Base-by-base conservation (phyloP, 805 yeast genomes). In the Saccharomycopsis selenospora region DNA sequence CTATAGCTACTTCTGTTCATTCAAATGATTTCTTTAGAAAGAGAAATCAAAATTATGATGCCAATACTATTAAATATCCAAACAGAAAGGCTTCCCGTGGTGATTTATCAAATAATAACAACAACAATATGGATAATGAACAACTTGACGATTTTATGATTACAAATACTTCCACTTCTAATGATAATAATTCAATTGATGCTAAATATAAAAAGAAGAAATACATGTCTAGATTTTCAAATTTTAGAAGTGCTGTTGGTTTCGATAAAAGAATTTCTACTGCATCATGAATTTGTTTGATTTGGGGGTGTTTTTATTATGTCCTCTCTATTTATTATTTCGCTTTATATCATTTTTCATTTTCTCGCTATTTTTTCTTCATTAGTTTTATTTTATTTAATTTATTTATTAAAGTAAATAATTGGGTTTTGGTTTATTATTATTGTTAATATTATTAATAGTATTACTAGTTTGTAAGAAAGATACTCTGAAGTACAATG, bases 241-340 rank as follows among this genome's bases (percentile, higher is more conserved):
- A 33, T 26, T 30, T 30, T 11, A 43, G 24, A 24, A 33, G 36
- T 23, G 46, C 24, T 3, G 36, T 43, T 23, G 36, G 28, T 23
- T 27, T 33, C 17, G 40, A 43, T 4, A 43, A 43, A 33, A 17
- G 41, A 14, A 14, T 43, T 14, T 43, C 41, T 23, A 30, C 40
- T 4, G 22, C 38, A n/a, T n/a, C n/a, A n/a, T n/a, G n/a, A n/a
- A n/a, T n/a, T n/a, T n/a, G n/a, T n/a, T n/a, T n/a, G n/a, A n/a
- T n/a, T n/a, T n/a, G n/a, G n/a, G n/a, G n/a, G n/a, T n/a, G n/a
- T n/a, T n/a, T n/a, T n/a, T n/a, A n/a, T n/a, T n/a, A n/a, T n/a
- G n/a, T n/a, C n/a, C n/a, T n/a, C n/a, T n/a, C n/a, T n/a, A n/a
- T n/a, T n/a, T n/a, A n/a, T n/a, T n/a, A n/a, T n/a, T n/a, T n/a